Percentiles rank a stretch among this genome's conserved stretches.
Evolutionary conservation across 352 stramenopile species (phyloP).

Genomic region (Phytopythium boreale): DNA sequence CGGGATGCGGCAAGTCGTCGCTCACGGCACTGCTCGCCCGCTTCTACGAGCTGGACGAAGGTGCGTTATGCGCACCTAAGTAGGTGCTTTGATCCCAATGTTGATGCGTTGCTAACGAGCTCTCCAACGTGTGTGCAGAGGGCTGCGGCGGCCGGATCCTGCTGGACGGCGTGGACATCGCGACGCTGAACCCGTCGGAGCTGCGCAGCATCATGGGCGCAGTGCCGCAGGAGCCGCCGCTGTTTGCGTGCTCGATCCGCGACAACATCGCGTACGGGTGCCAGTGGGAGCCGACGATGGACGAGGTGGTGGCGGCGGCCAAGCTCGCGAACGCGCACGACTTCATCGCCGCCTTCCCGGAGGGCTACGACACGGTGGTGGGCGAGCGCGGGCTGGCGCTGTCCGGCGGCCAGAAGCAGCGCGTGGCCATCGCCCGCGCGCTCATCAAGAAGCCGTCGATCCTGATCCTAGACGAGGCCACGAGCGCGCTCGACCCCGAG

Average conservation of each 20-base stretch:
- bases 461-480: constrained; percentile 78
- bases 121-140: constrained; percentile 12
- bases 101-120: neutral
- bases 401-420: constrained; percentile 78
- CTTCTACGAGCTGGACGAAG: constrained; percentile 68
- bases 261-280: constrained; percentile 80
- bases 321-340: constrained; percentile 76
- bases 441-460: constrained; percentile 76
- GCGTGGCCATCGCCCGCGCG: constrained; percentile 72
- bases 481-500: constrained; percentile 68
- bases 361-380: constrained; percentile 78
- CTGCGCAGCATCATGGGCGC: constrained; percentile 62
- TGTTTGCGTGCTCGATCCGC: constrained; percentile 73
- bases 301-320: constrained; percentile 56
- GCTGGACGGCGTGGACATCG: constrained; percentile 60
- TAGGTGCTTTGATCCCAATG: constrained; percentile 7
- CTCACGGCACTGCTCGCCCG: constrained; percentile 65
- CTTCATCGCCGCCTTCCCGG: constrained; percentile 72
- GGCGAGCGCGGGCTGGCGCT: constrained; percentile 68
- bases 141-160: constrained; percentile 47
- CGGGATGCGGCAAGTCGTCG: constrained; percentile 72
- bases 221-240: constrained; percentile 66
- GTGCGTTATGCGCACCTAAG: constrained; percentile 19
- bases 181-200: constrained; percentile 42
- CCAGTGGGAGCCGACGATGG: constrained; percentile 40